Conservation (phyloP, 164 flowering plant genomes). For the Stephania japonica region DNA sequence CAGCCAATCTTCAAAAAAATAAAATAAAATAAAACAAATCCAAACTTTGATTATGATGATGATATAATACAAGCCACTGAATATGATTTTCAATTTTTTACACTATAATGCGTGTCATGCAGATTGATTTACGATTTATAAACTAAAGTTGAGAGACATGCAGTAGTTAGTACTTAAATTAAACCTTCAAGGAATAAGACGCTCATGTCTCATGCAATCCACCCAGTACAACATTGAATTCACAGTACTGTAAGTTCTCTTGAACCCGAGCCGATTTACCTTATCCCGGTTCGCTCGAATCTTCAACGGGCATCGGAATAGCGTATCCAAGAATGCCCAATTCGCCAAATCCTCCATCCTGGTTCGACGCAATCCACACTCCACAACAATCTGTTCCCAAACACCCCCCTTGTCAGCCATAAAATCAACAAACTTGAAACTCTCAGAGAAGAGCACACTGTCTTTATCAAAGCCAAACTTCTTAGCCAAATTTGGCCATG, state of each 20-base stretch:
- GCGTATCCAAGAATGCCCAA: conserved; percentile 65
- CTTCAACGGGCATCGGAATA: conserved; percentile 54
- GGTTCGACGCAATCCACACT: conserved; percentile 40
- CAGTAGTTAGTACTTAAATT: neutral
- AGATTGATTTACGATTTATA: neutral
- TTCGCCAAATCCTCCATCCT: conserved; percentile 71
- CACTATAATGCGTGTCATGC: neutral
- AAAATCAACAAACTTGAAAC: conserved; percentile 24
- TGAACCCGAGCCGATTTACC: conserved; percentile 56
- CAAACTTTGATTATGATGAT: neutral
- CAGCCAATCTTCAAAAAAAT: neutral
- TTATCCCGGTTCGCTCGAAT: conserved; percentile 50
- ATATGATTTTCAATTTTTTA: too few species aligned
- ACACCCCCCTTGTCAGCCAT: conserved; percentile 51
- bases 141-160: neutral
- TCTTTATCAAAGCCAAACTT: conserved; percentile 38
- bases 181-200: conserved; percentile 43
- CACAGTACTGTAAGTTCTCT: conserved; percentile 27
- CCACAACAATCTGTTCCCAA: conserved; percentile 67
- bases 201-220: conserved; percentile 66
- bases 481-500: conserved; percentile 51
- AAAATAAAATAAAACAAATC: too few species aligned
- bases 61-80: neutral
- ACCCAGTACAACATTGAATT: conserved; percentile 72
- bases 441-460: conserved; percentile 29